Base-by-base conservation (phyloP, 352 stramenopile species). In the Globisporangium echinulatum region DNA sequence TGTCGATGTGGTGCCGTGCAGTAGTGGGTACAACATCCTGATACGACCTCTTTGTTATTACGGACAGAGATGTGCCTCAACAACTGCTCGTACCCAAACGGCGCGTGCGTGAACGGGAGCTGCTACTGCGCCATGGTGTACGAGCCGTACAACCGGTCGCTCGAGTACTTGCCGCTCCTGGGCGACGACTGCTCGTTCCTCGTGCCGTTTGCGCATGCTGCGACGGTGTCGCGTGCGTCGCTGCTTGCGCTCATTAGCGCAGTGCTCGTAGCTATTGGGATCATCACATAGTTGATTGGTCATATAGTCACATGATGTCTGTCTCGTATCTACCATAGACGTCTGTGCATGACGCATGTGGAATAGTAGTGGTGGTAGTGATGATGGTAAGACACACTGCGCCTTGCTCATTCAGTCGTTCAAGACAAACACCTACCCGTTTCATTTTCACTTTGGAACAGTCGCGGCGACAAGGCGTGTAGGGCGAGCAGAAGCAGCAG, bases 1-100 rank as follows among this genome's bases (percentile, higher is more conserved):
- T 17, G 56, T 15, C 9, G 11, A 13, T 46, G 42, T 14, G 42
- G 3, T 46, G 42, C 7, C 10, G 39, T 43, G 8, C 8, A 43
- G 39, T 43, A 11, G 39, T 43, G 8, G 39, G 39, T 11, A n/a
- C 8, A 33, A n/a, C 8, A 25, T 54, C 63, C 57, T 56, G 25
- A 39, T 49, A 25, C 48, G 56, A 47, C 38, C 40, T 46, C 43
- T 2, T 46, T 14, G 49, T 49, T 17, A 7, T 40, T 39, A 3
- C 56, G 33, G 10, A 19, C 39, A 87, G 70, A 88, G 54, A 82
- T 98, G 67, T 99, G 96, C 61, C 70, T 98, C 17, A 98, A 99
- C 73, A 99, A 99, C 69, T 99, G 96, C 69, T 97, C 87, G 56
- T 98, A 96, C 60, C 96, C 96, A 19, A 98, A 98, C 64, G 96